Evolutionary conservation across 1,284 basidiomycete genomes (phyloP), one percentile per base, ranked within the genome.

Genomic region (Tylopilus sp.): DNA sequence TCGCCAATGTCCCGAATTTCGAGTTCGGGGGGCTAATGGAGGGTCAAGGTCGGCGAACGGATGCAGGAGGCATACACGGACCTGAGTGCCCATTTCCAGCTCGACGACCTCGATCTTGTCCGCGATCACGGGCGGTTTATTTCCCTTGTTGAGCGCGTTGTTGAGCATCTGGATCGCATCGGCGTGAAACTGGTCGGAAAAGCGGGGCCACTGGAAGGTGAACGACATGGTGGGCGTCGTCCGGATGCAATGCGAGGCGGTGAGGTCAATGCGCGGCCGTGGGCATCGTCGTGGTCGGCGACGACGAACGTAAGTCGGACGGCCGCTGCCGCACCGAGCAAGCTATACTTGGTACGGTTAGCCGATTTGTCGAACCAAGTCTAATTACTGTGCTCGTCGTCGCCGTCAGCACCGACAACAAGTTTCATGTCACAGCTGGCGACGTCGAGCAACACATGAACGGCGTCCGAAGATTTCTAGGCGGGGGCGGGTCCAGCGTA

Each of bases 1-100:
- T 99, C 97, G 22, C 97, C 97, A 63, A 99, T 98, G 69, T 99
- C 96, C 42, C 97, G 86, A 63, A 99, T 91, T 68, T 98, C 95
- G 20, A 99, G 81, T 59, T 98, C 96, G 40, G 97, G 97, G 20
- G 97, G 96, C 93, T 94, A 61, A 4, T 22, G 31, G 41, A 37
- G 2, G 20, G 32, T 39, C 52, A 29, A 58, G 57, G 11, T 44
- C 36, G 52, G 46, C 43, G 52, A 48, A 52, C 57, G 46, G 48
- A 53, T 10, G 32, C 45, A 11, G 29, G 25, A 40, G 41, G 13
- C 46, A 31, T 32, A 44, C 22, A 75, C 83, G 58, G 57, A 93
- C 94, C 77, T 98, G 90, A 2, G 91, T 94, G 39, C 97, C 97
- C 96, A 99, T 99, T 73, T 95, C 88, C 28, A 99, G 77, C 71